phyloP scores from a whole-genome alignment of 306 rosid species.

The Acacia melanoxylon region DNA sequence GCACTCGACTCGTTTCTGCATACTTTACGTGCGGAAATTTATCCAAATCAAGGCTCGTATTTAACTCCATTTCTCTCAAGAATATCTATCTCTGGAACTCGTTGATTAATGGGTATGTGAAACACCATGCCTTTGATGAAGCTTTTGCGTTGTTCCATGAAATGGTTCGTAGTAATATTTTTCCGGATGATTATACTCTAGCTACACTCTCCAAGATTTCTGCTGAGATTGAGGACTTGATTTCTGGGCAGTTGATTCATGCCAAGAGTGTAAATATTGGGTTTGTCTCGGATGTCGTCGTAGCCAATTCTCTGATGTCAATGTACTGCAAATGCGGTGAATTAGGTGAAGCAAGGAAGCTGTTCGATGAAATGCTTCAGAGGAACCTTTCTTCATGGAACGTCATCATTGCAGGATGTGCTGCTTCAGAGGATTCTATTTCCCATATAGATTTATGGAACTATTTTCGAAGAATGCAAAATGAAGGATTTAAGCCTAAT shows the following conservation, averaged over 20 bases:
- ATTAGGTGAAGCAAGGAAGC: constrained; percentile 44
- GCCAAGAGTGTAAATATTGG: constrained; percentile 62
- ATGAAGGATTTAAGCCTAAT: constrained; percentile 58
- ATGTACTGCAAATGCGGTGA: constrained; percentile 64
- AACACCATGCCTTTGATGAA: constrained; percentile 31
- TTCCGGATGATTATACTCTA: constrained; percentile 71
- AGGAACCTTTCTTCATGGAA: constrained; percentile 71
- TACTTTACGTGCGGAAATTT: constrained; percentile 48
- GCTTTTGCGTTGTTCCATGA: constrained; percentile 52
- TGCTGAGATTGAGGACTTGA: constrained; percentile 53
- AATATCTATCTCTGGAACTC: constrained; percentile 70
- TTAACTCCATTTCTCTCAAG: constrained; percentile 41
- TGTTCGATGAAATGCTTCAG: constrained; percentile 73
- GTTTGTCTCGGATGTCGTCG: constrained; percentile 54
- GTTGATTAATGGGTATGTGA: constrained; percentile 57
- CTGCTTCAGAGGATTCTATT: constrained; percentile 25
- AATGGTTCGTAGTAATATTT: constrained; percentile 43
- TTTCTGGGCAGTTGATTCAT: constrained; percentile 57
- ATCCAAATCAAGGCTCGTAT: constrained; percentile 46
- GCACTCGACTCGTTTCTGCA: constrained; percentile 69
- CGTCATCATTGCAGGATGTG: constrained; percentile 58
- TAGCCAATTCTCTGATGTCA: constrained; percentile 65
- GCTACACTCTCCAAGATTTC: constrained; percentile 64
- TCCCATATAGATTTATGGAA: constrained; percentile 44
- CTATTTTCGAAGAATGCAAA: constrained; percentile 44